Base-by-base conservation (phyloP, 768 basidiomycete genomes). In the Tulasnella sp. region DNA sequence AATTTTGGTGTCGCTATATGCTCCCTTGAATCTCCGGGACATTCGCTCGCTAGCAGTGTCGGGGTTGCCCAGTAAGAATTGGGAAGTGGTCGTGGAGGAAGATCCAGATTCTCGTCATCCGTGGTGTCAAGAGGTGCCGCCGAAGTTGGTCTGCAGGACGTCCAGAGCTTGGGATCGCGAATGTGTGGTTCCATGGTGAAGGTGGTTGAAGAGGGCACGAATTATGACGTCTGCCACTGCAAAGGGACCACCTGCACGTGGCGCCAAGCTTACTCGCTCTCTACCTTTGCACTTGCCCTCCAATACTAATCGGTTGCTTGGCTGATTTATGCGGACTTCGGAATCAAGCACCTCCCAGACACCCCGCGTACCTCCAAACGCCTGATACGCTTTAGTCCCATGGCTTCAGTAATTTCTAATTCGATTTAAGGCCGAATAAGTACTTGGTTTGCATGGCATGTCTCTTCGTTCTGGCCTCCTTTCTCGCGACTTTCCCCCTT, bases 41-140 rank as follows among this genome's bases (percentile, higher is more conserved):
- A 54, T 64, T 74, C 73, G 34, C 73, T 74, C 12, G 45, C 73
- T 14, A 74, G 73, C 15, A 74, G n/a, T 3, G 54, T 74, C 25
- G 73, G 73, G 25, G 49, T 74, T n/a, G 73, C 73, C 73, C 73
- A 74, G 25, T 74, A 74, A 1, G 73, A 74, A 22, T 74, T 74
- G 25, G 42, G 73, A 17, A 74, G 34, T 14, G 73, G 73, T n/a
- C 73, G 73, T 22, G 45, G 73, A 54, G 73, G 73, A 54, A 74
- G 73, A 34, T 25, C 29, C 38, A 15, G 52, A n/a, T 74, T 31
- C 3, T 37, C 31, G 25, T 74, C 73, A n/a, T 74, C 73, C 8
- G 73, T 58, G 2, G 73, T 54, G 49, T 74, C 73, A 54, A 58
- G 73, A 14, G 49, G 45, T 1, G 0, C 25, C 4, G 54, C 73